These are phyloP conservation scores for Tetrahymena malaccensis DNA, from an alignment of 73 alveolate genomes.

Conservation along the genomic window DNA sequence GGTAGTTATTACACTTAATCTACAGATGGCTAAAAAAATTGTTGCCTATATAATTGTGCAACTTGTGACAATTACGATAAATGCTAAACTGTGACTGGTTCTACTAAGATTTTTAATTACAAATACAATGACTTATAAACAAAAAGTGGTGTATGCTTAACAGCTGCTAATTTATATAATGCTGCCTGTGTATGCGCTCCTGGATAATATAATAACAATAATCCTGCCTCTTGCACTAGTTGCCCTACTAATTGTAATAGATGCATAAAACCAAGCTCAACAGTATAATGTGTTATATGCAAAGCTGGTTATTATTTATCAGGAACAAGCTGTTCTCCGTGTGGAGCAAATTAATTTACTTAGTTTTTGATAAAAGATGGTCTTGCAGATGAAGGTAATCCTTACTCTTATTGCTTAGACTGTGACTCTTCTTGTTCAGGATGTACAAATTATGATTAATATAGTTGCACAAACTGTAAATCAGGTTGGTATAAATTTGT, in stretches of 20 bases:
- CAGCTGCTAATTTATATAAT: neutral
- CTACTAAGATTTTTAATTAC: neutral
- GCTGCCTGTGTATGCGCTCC: neutral
- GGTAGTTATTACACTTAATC: neutral
- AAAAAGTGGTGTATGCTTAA: neutral
- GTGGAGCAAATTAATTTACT: neutral
- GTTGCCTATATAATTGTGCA: neutral
- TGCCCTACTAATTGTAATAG: neutral
- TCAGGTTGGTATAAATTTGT: neutral
- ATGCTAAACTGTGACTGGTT: neutral
- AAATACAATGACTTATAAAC: neutral
- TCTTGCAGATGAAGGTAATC: neutral
- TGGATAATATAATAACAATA: neutral
- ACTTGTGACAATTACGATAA: neutral
- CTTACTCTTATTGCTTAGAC: neutral
- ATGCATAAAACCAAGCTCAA: neutral
- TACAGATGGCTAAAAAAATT: neutral
- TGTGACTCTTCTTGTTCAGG: neutral
- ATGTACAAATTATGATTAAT: neutral
- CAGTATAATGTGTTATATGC: neutral
- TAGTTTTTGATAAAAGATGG: neutral
- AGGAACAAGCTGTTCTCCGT: neutral
- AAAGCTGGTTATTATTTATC: neutral
- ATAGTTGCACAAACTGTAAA: neutral
- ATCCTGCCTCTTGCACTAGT: neutral